Conservation (phyloP, 106 monocot genomes). For the Vanilla planifolia region DNA sequence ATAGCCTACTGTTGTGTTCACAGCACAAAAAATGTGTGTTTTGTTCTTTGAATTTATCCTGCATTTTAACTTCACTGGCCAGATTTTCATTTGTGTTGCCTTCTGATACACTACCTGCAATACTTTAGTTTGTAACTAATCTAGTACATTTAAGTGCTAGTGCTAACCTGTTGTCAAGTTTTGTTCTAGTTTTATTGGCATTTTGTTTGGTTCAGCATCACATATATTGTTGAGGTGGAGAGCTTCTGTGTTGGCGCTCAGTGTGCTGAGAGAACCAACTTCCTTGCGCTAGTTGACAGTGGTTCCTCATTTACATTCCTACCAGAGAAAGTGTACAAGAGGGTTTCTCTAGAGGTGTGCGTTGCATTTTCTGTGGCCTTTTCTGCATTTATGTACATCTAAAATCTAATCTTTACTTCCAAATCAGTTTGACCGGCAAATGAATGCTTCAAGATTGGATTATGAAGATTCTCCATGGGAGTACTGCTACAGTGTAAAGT, state of each 20-base stretch:
- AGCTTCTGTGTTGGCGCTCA: constrained; percentile 52
- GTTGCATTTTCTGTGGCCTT: constrained; percentile 10
- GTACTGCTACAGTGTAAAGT: constrained; percentile 76
- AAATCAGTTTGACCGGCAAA: constrained; percentile 72
- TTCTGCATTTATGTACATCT: background rate
- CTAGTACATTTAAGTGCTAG: background rate
- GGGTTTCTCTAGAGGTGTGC: constrained; percentile 59
- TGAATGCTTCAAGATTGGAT: constrained; percentile 56
- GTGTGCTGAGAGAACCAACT: constrained; percentile 41
- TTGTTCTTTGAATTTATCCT: no score
- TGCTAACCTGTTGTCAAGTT: background rate
- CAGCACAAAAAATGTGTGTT: no score
- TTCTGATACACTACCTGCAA: no score
- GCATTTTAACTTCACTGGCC: no score
- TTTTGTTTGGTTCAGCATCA: constrained; percentile 28
- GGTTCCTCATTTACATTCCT: constrained; percentile 88
- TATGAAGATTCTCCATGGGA: constrained; percentile 55
- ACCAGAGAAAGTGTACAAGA: constrained; percentile 59
- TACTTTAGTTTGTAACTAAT: background rate
- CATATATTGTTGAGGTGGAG: constrained; percentile 76
- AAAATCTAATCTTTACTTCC: background rate
- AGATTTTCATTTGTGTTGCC: no score
- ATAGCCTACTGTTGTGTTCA: no score
- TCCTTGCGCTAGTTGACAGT: constrained; percentile 75
- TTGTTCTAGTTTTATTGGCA: background rate